Conservation (phyloP, 1,284 basidiomycete species). For the Microbotryomycetes sp. region DNA sequence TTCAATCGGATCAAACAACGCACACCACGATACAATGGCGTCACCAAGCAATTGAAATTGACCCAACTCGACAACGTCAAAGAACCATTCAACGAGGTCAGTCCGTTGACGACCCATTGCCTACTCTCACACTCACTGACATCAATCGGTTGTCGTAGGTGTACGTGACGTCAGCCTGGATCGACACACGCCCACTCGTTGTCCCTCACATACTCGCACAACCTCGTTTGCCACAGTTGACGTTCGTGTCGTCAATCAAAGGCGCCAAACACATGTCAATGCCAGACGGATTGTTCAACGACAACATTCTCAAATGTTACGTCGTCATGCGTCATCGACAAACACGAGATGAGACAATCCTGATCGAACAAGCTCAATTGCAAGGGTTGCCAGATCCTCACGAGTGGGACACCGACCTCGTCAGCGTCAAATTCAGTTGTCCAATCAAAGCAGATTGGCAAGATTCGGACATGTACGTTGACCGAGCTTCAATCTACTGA, state of each 20-base stretch:
- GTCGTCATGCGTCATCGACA: not conserved
- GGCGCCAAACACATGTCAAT: not conserved
- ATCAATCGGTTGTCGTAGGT: not conserved
- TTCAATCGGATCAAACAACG: not conserved
- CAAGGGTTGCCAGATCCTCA: conserved; percentile 1
- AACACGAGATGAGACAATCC: not conserved
- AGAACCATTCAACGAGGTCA: not conserved
- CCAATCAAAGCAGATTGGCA: not conserved
- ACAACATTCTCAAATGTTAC: not conserved
- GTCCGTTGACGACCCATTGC: not conserved
- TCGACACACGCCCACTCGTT: conserved; percentile 2
- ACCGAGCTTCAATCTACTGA: too few relatives aligned
- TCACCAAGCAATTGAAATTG: not conserved
- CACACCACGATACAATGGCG: not conserved
- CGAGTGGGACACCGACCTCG: not conserved
- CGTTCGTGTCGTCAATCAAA: not conserved
- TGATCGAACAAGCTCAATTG: not conserved
- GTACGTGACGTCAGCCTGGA: not conserved
- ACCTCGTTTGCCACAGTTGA: not conserved
- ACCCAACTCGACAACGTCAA: not conserved
- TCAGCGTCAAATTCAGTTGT: conserved; percentile 1
- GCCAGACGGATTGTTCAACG: not conserved
- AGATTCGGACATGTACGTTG: not conserved
- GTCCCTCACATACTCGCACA: too few relatives aligned
- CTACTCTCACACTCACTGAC: not conserved